Evolutionary conservation across 345 rosid genomes (phyloP), one percentile per base, ranked within the genome.

Genomic region (Brassica nigra): DNA sequence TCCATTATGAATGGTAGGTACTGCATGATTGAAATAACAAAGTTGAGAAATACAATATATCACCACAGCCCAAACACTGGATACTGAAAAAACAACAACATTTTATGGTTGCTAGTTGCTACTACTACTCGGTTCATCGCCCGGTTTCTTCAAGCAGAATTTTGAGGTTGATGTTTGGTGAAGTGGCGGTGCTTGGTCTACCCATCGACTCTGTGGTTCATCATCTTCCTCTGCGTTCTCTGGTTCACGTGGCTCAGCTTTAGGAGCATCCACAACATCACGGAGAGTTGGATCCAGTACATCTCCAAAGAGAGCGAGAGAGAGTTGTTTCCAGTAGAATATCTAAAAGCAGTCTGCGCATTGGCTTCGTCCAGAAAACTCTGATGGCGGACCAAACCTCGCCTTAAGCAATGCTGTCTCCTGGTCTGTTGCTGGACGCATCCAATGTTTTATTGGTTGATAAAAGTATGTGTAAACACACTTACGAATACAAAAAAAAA

Each of bases 81-180:
- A 62, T 47, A 77, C 74, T 10, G 0, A 30, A 30, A 5, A n/a
- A 64, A 7, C 30, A 77, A 18, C 55, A 20, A 37, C 58, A 14
- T 47, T 47, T 47, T 12, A 14, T 14, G 16, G 6, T 44, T 55
- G 81, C 68, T 58, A 23, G 27, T 23, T 23, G 27, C 27, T 23
- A 84, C 95, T 77, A 66, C 67, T 66, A 61, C 65, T 77, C 1
- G 73, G 73, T 47, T 79, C 82, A 2, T 88, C 84, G 0, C 82
- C 58, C 2, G 89, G 84, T 79, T 86, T 93, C 94, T 96, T 96
- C 86, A 96, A 80, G 62, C 91, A 87, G 12, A 98, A 96, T 86
- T 89, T 93, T 93, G 16, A 89, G 93, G 86, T 87, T 92, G 71
- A 86, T 80, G 8, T 85, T 14, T 47, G 55, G 55, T 47, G 52